phyloP scores from a whole-genome alignment of 805 yeast species.

The Alloascoidea hylecoeti region DNA sequence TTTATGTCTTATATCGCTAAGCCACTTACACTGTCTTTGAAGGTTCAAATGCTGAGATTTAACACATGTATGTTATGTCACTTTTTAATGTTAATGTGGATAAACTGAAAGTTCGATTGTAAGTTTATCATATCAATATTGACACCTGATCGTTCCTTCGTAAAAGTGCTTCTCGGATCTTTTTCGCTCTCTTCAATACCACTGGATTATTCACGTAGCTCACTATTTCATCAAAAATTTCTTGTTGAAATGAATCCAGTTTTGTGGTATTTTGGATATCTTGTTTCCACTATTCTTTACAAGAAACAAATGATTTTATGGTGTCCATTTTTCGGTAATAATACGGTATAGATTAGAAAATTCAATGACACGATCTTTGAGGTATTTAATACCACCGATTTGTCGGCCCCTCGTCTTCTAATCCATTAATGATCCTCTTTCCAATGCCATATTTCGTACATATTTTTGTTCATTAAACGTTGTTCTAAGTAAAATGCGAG shows the following conservation, averaged over 20 bases:
- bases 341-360: conserved; percentile 26
- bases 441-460: conserved; percentile 17
- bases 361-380: conserved; percentile 17
- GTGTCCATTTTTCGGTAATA: conserved; percentile 23
- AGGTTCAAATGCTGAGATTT: too few species aligned
- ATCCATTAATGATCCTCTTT: conserved; percentile 16
- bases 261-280: conserved; percentile 3
- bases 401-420: conserved; percentile 17
- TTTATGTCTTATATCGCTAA: too few species aligned
- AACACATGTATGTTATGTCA: too few species aligned
- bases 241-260: conserved; percentile 5
- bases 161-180: conserved; percentile 16
- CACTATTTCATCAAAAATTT: conserved; percentile 3
- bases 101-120: too few species aligned
- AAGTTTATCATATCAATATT: too few species aligned
- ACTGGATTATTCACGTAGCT: conserved; percentile 10
- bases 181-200: conserved; percentile 15
- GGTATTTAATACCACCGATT: conserved; percentile 17
- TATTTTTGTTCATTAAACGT: conserved; percentile 20
- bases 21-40: too few species aligned
- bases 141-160: conserved; percentile 18
- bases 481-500: conserved; percentile 18
- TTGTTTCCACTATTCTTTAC: conserved; percentile 19
- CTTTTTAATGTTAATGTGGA: too few species aligned
- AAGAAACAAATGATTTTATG: conserved; percentile 26